Evolutionary conservation across 306 rosid species (phyloP).

Genomic region (Lagenaria siceraria): DNA sequence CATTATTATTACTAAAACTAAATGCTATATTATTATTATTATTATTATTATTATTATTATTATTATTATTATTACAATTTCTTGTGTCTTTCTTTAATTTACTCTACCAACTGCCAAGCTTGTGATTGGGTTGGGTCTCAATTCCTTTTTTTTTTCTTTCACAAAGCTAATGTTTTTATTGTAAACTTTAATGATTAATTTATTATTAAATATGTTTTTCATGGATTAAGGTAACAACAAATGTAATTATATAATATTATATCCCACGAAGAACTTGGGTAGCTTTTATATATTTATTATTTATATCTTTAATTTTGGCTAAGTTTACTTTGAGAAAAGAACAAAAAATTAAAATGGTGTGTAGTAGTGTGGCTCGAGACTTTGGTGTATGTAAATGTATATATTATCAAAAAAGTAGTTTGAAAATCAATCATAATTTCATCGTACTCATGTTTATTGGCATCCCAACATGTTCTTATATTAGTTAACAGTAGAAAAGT

Average conservation of each 20-base stretch:
- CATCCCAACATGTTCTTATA: too few relatives aligned
- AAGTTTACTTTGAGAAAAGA: neutral
- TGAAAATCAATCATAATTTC: too few relatives aligned
- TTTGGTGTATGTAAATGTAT: too few relatives aligned
- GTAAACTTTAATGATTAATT: neutral
- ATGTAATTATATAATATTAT: neutral
- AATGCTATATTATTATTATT: conserved; percentile 1
- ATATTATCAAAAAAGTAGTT: too few relatives aligned
- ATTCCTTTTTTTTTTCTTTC: neutral
- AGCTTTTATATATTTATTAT: neutral
- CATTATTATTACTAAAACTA: neutral
- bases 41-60: conserved; percentile 15
- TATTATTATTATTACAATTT: neutral
- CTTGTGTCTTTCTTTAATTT: neutral
- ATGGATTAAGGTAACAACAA: neutral
- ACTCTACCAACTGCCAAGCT: neutral
- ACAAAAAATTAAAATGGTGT: neutral
- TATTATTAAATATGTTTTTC: neutral
- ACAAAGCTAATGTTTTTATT: neutral
- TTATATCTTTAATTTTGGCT: neutral
- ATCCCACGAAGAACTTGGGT: neutral
- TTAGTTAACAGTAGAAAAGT: too few relatives aligned
- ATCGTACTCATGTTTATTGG: too few relatives aligned
- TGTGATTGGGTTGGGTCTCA: neutral
- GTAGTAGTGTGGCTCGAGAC: too few relatives aligned